Conservation (phyloP, 257 asterid species). For the Anisodus tanguticus region DNA sequence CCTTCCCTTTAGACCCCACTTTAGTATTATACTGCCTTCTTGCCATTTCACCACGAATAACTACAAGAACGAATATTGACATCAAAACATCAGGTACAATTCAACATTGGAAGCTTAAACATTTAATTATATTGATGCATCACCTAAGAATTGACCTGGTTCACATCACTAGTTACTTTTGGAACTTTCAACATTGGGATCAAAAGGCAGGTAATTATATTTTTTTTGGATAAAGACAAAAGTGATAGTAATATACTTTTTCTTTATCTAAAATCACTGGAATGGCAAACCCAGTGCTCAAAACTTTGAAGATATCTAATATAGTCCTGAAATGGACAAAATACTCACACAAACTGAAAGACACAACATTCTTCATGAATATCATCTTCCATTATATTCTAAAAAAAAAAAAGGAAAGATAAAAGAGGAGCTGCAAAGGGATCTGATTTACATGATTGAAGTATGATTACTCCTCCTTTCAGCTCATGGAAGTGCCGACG, state of each 20-base stretch:
- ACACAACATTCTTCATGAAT: conserved; percentile 19
- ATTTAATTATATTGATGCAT: neutral
- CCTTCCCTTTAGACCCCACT: conserved; percentile 47
- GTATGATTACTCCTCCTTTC: conserved; percentile 56
- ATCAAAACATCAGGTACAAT: neutral
- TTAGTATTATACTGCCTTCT: conserved; percentile 57
- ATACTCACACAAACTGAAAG: neutral
- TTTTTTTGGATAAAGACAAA: neutral
- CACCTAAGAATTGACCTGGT: neutral
- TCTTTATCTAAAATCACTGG: neutral
- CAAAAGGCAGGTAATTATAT: neutral
- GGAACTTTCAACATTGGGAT: conserved; percentile 18
- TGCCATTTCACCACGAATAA: conserved; percentile 82
- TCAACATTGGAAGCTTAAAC: neutral
- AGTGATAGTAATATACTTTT: neutral
- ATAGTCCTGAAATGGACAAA: neutral
- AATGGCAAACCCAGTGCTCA: conserved; percentile 13
- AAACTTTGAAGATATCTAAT: conserved; percentile 12
- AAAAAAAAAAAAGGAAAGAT: neutral
- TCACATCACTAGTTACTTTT: neutral
- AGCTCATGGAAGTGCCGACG: conserved; percentile 67
- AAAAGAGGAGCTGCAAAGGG: conserved; percentile 23
- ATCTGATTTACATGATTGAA: conserved; percentile 84
- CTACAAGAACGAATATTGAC: conserved; percentile 45
- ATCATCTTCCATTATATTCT: conserved; percentile 24